These are phyloP conservation scores for Taiozyma onychis DNA, from an alignment of 1,139 yeast species.

Conservation along the genomic window DNA sequence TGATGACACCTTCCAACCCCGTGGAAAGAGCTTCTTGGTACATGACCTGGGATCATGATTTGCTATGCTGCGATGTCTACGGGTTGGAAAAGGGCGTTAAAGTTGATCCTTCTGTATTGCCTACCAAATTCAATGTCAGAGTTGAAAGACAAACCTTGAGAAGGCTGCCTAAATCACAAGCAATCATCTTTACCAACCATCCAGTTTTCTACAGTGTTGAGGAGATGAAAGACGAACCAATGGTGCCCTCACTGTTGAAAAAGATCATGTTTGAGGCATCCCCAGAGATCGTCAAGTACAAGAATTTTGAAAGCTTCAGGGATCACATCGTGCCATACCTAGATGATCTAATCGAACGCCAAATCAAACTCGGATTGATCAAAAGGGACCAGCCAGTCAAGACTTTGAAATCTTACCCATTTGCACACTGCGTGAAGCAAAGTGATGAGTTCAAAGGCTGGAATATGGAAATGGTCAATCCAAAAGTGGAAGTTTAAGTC, in stretches of 20 bases:
- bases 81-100: constrained; percentile 35
- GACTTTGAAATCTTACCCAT: constrained; percentile 61
- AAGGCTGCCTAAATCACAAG: constrained; percentile 57
- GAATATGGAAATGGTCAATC: constrained; percentile 30
- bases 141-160: constrained; percentile 66
- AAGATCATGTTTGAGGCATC: constrained; percentile 65
- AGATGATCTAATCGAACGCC: constrained; percentile 51
- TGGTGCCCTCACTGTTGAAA: constrained; percentile 59
- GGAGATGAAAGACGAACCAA: constrained; percentile 75
- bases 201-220: constrained; percentile 66
- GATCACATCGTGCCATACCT: constrained; percentile 56
- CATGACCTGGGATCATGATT: constrained; percentile 65
- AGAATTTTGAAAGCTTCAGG: constrained; percentile 50
- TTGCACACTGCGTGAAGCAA: constrained; percentile 37
- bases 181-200: constrained; percentile 64
- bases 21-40: constrained; percentile 79
- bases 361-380: constrained; percentile 50
- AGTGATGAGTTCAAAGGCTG: constrained; percentile 38
- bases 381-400: constrained; percentile 50
- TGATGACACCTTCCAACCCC: constrained; percentile 51
- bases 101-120: constrained; percentile 29
- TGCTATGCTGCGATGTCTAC: constrained; percentile 50
- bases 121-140: constrained; percentile 46
- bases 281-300: constrained; percentile 56
- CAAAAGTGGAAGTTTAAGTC: constrained; percentile 15